These are phyloP conservation scores for Yarrowia keelungensis DNA, from an alignment of 805 yeast genomes.

Conservation along the genomic window DNA sequence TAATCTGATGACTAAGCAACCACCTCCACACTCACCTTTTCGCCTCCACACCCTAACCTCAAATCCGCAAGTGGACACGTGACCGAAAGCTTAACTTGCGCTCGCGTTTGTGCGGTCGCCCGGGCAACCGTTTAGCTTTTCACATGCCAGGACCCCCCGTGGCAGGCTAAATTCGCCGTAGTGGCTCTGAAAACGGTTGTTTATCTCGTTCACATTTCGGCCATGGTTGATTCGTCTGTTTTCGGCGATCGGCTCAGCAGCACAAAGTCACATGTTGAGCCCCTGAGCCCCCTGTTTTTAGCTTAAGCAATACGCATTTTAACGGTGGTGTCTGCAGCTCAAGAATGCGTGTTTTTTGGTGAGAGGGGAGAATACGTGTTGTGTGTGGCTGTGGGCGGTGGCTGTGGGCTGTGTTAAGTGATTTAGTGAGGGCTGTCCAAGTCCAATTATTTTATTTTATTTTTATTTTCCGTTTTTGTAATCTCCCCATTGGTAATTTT, in stretches of 20 bases:
- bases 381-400: too few relatives aligned
- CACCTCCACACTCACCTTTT: neutral
- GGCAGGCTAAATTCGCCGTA: neutral
- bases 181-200: neutral
- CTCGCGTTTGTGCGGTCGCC: constrained; percentile 1
- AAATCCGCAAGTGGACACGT: neutral
- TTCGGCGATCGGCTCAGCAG: constrained; percentile 33
- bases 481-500: neutral
- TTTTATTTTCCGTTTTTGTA: neutral
- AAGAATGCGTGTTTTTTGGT: constrained; percentile 24
- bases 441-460: neutral
- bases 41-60: neutral
- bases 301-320: constrained; percentile 22
- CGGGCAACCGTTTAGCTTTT: constrained; percentile 18
- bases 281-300: constrained; percentile 37
- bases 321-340: constrained; percentile 25
- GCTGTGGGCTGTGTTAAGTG: too few relatives aligned
- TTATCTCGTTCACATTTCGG: neutral
- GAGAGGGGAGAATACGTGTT: too few relatives aligned
- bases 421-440: too few relatives aligned
- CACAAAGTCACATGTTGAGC: constrained; percentile 28
- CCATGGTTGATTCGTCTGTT: neutral
- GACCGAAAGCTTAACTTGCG: neutral
- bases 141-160: neutral
- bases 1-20: neutral